Conservation (phyloP, 2,329 filamentous ascomycete species). For the Aspergillus unguis region DNA sequence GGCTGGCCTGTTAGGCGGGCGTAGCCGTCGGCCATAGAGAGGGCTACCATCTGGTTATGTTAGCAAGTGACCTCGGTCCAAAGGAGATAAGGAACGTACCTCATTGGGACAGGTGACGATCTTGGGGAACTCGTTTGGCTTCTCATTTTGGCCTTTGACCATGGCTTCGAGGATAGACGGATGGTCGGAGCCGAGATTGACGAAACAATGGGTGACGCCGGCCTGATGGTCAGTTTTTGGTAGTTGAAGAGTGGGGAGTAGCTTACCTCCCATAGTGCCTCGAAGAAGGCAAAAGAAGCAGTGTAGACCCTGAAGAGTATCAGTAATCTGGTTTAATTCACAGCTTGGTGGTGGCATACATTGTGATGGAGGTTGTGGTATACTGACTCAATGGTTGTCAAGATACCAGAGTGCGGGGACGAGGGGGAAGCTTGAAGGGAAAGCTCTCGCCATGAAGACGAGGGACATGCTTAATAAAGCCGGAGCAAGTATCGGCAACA, state of each 20-base stretch:
- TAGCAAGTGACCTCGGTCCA: background rate
- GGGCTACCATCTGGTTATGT: conserved; percentile 66
- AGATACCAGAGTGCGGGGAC: background rate
- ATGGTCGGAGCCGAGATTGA: conserved; percentile 57
- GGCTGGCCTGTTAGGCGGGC: conserved; percentile 68
- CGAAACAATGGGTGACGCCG: conserved; percentile 51
- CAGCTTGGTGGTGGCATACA: background rate
- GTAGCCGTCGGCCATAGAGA: conserved; percentile 81
- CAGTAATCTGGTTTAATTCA: background rate
- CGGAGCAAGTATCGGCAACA: conserved; percentile 1
- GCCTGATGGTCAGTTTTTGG: conserved; percentile 31
- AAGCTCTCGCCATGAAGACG: background rate
- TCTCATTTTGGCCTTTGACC: conserved; percentile 69
- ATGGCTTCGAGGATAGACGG: conserved; percentile 78
- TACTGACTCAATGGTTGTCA: background rate
- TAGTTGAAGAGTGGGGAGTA: too few relatives aligned
- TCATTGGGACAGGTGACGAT: conserved; percentile 80
- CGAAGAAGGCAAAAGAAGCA: conserved; percentile 77
- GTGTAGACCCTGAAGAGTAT: conserved; percentile 53
- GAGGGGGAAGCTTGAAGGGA: background rate
- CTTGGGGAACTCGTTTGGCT: conserved; percentile 61
- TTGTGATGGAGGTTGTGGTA: background rate
- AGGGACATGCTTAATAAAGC: background rate
- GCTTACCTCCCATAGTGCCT: conserved; percentile 60
- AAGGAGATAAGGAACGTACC: conserved; percentile 43